Percentiles rank a stretch among this genome's conserved stretches.
Conservation (phyloP, 345 rosid species). For the Camelina neglecta region DNA sequence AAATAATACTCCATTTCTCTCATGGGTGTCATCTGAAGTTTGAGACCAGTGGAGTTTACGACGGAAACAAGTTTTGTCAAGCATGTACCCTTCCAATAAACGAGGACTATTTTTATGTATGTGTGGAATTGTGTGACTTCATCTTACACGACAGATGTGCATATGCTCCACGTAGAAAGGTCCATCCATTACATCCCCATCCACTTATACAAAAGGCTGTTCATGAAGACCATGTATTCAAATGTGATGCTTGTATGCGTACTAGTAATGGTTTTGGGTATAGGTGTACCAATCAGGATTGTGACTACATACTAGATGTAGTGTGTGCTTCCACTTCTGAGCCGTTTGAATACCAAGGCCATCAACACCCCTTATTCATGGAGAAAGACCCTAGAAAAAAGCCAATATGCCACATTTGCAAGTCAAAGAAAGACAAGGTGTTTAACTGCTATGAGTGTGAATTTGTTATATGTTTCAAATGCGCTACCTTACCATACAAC, state of each 20-base stretch:
- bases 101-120: too few relatives aligned
- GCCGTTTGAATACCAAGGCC: neutral
- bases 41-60: neutral
- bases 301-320: neutral
- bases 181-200: neutral
- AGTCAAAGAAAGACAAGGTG: too few relatives aligned
- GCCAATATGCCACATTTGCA: too few relatives aligned
- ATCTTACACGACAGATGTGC: too few relatives aligned
- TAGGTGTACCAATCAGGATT: neutral
- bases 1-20: constrained; percentile 7
- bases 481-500: too few relatives aligned
- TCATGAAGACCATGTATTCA: neutral
- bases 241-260: neutral
- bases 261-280: neutral
- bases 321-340: neutral
- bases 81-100: too few relatives aligned
- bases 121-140: too few relatives aligned
- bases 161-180: too few relatives aligned
- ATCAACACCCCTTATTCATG: neutral
- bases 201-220: neutral
- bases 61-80: too few relatives aligned
- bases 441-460: too few relatives aligned
- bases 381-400: too few relatives aligned
- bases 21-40: neutral
- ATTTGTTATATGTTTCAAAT: too few relatives aligned